Conservation (phyloP, 2,329 filamentous ascomycete species). For the Cyclaneusma minus region DNA sequence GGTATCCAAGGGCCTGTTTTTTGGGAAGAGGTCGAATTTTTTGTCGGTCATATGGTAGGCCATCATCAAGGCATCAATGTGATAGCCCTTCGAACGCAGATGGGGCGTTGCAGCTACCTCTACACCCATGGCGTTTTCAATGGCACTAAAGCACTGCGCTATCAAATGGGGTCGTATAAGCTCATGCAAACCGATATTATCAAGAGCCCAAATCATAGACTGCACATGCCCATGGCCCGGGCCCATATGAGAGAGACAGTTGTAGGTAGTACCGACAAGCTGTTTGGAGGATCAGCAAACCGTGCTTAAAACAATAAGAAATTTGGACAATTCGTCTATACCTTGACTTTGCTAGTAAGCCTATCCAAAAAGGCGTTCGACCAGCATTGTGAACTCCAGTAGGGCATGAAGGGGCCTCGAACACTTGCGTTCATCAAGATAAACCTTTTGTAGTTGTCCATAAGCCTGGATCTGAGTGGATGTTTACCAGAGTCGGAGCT, state of each 20-base stretch:
- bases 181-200: no score
- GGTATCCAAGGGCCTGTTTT: no score
- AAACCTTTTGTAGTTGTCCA: slow-evolving; percentile 13
- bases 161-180: no score
- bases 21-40: no score
- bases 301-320: neutral
- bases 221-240: slow-evolving; percentile 12
- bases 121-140: no score
- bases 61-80: slow-evolving; percentile 13
- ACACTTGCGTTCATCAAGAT: slow-evolving; percentile 17
- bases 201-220: slow-evolving; percentile 17
- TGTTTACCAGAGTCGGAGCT: no score
- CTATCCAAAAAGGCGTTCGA: slow-evolving; percentile 13
- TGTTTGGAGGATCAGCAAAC: slow-evolving; percentile 5
- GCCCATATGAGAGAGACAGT: slow-evolving; percentile 7
- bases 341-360: slow-evolving; percentile 13
- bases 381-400: slow-evolving; percentile 14
- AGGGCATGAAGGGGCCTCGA: slow-evolving; percentile 15
- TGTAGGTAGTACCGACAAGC: slow-evolving; percentile 15
- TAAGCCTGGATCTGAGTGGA: no score
- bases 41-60: slow-evolving; percentile 7
- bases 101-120: slow-evolving; percentile 11
- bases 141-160: no score
- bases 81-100: slow-evolving; percentile 12
- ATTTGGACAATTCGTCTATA: no score